A percentile compares a stretch with the other conserved stretches of the same genome.
These are phyloP conservation scores for Spathaspora arborariae DNA, from an alignment of 805 yeast genomes.

Conservation along the genomic window DNA sequence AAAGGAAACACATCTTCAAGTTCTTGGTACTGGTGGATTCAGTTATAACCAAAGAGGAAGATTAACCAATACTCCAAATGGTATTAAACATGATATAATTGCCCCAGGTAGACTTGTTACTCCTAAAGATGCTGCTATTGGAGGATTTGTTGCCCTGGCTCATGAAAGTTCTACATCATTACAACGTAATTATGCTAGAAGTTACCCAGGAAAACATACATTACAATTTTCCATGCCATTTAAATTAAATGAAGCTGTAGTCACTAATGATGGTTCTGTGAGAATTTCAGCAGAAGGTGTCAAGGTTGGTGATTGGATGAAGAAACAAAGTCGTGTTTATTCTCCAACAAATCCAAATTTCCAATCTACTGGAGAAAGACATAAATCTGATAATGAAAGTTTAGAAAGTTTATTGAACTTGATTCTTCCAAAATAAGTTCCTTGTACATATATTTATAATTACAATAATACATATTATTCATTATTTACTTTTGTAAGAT, in stretches of 20 bases:
- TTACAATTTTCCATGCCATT: conserved; percentile 43
- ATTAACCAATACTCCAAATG: conserved; percentile 66
- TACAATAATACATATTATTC: no score
- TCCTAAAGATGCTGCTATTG: conserved; percentile 50
- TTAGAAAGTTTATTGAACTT: conserved; percentile 24
- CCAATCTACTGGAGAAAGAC: conserved; percentile 31
- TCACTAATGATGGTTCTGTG: conserved; percentile 33
- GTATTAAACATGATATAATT: conserved; percentile 50
- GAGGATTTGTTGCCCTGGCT: conserved; percentile 38
- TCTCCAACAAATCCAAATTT: conserved; percentile 31
- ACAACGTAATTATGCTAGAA: conserved; percentile 37
- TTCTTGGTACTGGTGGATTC: conserved; percentile 75
- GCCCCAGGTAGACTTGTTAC: conserved; percentile 67
- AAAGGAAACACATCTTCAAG: conserved; percentile 16
- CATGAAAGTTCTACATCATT: conserved; percentile 33
- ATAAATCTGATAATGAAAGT: conserved; percentile 23
- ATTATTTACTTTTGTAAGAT: no score
- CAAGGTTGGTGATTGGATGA: conserved; percentile 39
- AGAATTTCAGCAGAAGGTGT: conserved; percentile 39
- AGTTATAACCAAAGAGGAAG: conserved; percentile 68
- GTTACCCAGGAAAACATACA: conserved; percentile 37
- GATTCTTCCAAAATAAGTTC: conserved; percentile 10
- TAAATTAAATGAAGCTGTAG: conserved; percentile 35
- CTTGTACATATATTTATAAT: conserved; percentile 10
- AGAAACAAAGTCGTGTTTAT: conserved; percentile 13